A percentile compares a stretch with the other conserved stretches of the same genome.
phyloP scores from a whole-genome alignment of 352 stramenopile species.

The Phytopythium oedochilum region DNA sequence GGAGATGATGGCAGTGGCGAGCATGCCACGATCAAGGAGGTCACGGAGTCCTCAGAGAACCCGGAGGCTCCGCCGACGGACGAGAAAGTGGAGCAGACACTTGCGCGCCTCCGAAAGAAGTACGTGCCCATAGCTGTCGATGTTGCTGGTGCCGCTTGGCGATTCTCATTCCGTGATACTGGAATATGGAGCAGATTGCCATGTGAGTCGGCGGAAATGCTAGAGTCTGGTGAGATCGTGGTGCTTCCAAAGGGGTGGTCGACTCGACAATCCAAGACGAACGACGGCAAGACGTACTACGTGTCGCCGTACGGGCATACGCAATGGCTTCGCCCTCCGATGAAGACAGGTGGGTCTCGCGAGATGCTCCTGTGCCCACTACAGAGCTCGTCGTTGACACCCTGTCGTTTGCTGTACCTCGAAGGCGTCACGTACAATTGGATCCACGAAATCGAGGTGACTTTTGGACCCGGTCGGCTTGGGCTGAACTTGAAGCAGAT shows the following conservation, averaged over 20 bases:
- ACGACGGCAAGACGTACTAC: slow-evolving; percentile 83
- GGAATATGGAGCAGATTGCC: slow-evolving; percentile 34
- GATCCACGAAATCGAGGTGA: slow-evolving; percentile 81
- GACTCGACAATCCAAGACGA: slow-evolving; percentile 75
- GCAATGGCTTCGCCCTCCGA: slow-evolving; percentile 73
- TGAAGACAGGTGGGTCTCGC: slow-evolving; percentile 45
- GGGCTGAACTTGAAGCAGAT: slow-evolving; percentile 86
- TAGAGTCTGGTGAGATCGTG: slow-evolving; percentile 69
- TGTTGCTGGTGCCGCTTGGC: neutral
- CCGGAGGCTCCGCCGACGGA: slow-evolving; percentile 31
- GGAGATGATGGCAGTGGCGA: slow-evolving; percentile 14
- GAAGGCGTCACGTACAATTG: slow-evolving; percentile 68
- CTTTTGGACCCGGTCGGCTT: slow-evolving; percentile 68
- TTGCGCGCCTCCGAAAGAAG: slow-evolving; percentile 57
- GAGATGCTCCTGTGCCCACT: neutral
- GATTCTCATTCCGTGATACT: neutral
- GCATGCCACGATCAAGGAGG: slow-evolving; percentile 48
- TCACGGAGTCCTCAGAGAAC: slow-evolving; percentile 22
- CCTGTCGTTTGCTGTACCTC: neutral
- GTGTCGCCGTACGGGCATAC: slow-evolving; percentile 81
- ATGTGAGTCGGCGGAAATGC: slow-evolving; percentile 55
- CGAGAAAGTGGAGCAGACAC: slow-evolving; percentile 55
- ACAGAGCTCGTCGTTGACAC: neutral
- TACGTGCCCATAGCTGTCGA: no score
- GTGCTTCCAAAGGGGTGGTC: slow-evolving; percentile 78